phyloP scores from a whole-genome alignment of 805 yeast species.

The Zygotorulaspora chibaensis region DNA sequence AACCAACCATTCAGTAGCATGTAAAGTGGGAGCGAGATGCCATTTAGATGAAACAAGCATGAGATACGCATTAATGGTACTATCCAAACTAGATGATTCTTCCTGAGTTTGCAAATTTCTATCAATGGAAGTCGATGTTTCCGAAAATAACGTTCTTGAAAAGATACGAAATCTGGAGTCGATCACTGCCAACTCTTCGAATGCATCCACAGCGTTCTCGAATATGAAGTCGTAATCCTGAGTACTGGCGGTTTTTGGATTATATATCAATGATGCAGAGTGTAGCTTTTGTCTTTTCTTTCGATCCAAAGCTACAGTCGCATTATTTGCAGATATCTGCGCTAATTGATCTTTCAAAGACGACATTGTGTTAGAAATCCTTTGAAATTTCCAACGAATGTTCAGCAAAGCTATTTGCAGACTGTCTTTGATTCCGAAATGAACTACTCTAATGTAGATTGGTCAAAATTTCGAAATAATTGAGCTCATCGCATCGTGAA shows the following conservation, averaged over 20 bases:
- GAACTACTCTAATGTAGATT: not conserved
- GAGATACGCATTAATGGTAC: conserved; percentile 70
- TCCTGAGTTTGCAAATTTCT: conserved; percentile 79
- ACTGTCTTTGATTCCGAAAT: not conserved
- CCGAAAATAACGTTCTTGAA: conserved; percentile 71
- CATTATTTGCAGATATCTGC: conserved; percentile 57
- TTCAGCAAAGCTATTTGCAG: not conserved
- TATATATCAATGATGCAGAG: conserved; percentile 82
- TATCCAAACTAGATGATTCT: conserved; percentile 66
- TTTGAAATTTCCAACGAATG: not conserved
- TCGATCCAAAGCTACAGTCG: conserved; percentile 78
- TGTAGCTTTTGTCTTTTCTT: conserved; percentile 83
- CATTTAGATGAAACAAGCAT: conserved; percentile 72
- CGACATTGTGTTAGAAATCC: conserved; percentile 35
- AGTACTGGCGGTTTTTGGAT: conserved; percentile 82
- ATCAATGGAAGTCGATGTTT: conserved; percentile 73
- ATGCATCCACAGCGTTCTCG: conserved; percentile 67
- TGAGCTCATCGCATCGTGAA: conserved; percentile 18
- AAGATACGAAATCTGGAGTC: conserved; percentile 76
- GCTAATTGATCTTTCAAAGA: conserved; percentile 81
- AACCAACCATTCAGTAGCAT: conserved; percentile 91
- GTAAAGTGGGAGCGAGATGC: conserved; percentile 67
- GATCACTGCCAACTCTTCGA: conserved; percentile 62
- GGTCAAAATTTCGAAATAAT: not conserved
- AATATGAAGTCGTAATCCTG: conserved; percentile 87